Percentiles rank a stretch among this genome's conserved stretches.
Conservation (phyloP, 2,329 filamentous ascomycete species). For the Aspergillus sp. region DNA sequence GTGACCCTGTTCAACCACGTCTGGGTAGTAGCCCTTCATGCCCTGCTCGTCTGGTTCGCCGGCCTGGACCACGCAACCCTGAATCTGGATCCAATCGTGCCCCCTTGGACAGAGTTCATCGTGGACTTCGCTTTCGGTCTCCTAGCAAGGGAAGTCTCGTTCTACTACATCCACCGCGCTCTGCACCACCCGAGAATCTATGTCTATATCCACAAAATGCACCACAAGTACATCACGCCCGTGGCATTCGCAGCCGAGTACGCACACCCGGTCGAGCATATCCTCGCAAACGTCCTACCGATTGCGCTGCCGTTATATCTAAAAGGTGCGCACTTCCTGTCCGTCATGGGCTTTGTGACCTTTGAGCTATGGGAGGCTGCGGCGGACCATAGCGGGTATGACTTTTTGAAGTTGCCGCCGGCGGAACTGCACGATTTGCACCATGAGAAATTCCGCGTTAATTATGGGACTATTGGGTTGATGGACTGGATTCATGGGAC, state of each 20-base stretch:
- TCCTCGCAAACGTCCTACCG: constrained; percentile 55
- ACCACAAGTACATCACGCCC: constrained; percentile 58
- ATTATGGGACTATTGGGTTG: constrained; percentile 54
- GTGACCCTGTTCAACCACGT: constrained; percentile 52
- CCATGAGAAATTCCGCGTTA: constrained; percentile 56
- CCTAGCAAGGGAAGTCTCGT: constrained; percentile 50
- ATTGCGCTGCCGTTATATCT: constrained; percentile 52
- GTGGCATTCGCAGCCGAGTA: constrained; percentile 58
- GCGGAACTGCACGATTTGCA: constrained; percentile 57
- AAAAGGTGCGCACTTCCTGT: constrained; percentile 51
- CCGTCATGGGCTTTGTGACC: constrained; percentile 52
- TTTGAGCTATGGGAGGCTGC: constrained; percentile 53
- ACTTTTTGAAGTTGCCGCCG: constrained; percentile 44
- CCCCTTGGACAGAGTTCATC: constrained; percentile 20
- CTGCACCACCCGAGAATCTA: constrained; percentile 54
- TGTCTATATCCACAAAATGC: constrained; percentile 54
- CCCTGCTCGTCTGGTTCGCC: constrained; percentile 18
- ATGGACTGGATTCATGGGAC: constrained; percentile 60
- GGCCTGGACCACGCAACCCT: constrained; percentile 19
- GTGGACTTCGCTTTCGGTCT: constrained; percentile 45
- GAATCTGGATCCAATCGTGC: neutral
- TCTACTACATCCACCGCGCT: constrained; percentile 58
- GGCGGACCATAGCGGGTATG: constrained; percentile 59
- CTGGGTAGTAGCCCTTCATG: constrained; percentile 40
- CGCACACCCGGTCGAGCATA: constrained; percentile 57